Evolutionary conservation across 2,329 filamentous ascomycete genomes (phyloP).

Genomic region (Lasiodiplodia gonubiensis): DNA sequence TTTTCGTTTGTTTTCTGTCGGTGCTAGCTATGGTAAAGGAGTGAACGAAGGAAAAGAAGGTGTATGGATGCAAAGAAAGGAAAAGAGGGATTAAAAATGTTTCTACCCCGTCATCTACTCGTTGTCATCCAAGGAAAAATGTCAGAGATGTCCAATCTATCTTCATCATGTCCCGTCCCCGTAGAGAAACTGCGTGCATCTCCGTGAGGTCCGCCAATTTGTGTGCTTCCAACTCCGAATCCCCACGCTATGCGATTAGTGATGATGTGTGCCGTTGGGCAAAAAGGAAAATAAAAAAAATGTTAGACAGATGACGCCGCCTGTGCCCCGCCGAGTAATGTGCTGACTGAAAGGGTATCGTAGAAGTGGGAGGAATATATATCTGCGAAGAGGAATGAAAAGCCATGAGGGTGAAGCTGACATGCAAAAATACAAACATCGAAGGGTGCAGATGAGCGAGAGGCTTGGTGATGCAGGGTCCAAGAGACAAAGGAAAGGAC

Average conservation of each 20-base stretch:
- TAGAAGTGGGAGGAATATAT: slow-evolving; percentile 22
- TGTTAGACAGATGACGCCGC: slow-evolving; percentile 26
- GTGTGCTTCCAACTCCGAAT: slow-evolving; percentile 25
- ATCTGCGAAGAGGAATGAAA: slow-evolving; percentile 13
- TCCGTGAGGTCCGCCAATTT: slow-evolving; percentile 23
- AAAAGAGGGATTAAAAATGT: slow-evolving; percentile 18
- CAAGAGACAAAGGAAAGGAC: slow-evolving; percentile 5
- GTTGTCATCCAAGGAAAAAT: slow-evolving; percentile 18
- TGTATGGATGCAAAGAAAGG: neutral
- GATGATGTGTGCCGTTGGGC: slow-evolving; percentile 21
- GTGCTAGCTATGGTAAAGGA: slow-evolving; percentile 17
- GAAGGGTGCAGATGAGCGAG: neutral
- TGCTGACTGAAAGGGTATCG: slow-evolving; percentile 26
- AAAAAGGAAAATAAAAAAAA: slow-evolving; percentile 15
- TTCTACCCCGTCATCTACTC: slow-evolving; percentile 27
- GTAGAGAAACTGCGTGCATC: slow-evolving; percentile 11
- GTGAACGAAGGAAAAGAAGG: neutral
- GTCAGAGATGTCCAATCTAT: slow-evolving; percentile 24
- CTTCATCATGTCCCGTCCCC: slow-evolving; percentile 20
- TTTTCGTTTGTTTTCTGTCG: slow-evolving; percentile 12
- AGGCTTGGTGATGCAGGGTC: neutral
- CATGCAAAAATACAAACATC: slow-evolving; percentile 8
- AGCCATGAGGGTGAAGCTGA: slow-evolving; percentile 17
- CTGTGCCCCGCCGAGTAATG: slow-evolving; percentile 26
- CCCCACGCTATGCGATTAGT: slow-evolving; percentile 27